Conservation (phyloP, 2,329 filamentous ascomycete species). For the Cladorrhinum sp. region DNA sequence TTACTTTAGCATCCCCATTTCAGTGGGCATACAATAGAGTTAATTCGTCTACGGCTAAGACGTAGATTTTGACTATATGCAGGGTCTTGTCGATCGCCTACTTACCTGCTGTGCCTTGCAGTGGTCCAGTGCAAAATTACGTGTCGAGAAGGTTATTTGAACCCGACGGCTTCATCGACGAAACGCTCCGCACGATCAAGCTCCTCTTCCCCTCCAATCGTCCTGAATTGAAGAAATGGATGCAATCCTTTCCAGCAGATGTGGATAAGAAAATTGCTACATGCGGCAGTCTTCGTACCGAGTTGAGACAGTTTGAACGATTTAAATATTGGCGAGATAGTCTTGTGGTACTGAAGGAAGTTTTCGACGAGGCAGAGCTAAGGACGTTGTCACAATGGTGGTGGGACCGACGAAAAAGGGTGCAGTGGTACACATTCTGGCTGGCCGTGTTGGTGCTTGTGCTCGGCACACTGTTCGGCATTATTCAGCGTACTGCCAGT, state of each 20-base stretch:
- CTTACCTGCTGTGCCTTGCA: too few species aligned
- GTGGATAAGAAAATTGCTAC: not conserved
- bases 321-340: slow-evolving; percentile 43
- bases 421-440: slow-evolving; percentile 48
- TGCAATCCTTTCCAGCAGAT: not conserved
- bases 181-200: not conserved
- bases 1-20: too few species aligned
- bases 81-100: too few species aligned
- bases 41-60: too few species aligned
- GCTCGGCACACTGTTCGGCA: too few species aligned
- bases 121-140: too few species aligned
- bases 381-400: slow-evolving; percentile 40
- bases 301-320: slow-evolving; percentile 24
- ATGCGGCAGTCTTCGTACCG: not conserved
- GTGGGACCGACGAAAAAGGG: slow-evolving; percentile 40
- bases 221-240: not conserved
- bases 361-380: slow-evolving; percentile 38
- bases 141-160: too few species aligned
- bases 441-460: slow-evolving; percentile 25
- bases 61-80: too few species aligned
- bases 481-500: too few species aligned
- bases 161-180: not conserved
- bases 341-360: slow-evolving; percentile 41
- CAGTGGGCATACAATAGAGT: too few species aligned
- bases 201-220: not conserved